These are phyloP conservation scores for Balakata baccata DNA, from an alignment of 345 rosid species.

Conservation along the genomic window DNA sequence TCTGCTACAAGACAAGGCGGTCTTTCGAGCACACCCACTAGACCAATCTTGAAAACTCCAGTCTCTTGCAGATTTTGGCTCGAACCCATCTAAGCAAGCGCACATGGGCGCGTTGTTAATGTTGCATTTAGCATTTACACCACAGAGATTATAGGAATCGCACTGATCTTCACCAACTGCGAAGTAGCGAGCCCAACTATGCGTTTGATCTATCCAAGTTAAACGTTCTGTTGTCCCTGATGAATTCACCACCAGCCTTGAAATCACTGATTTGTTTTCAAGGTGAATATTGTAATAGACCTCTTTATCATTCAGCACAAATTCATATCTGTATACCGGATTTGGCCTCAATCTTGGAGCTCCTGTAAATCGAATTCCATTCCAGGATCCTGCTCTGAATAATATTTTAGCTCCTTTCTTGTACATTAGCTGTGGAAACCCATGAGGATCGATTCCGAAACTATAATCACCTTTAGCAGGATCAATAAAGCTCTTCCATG, in stretches of 20 bases:
- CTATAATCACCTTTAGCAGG: constrained; percentile 23
- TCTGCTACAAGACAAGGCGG: neutral
- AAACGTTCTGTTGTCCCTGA: constrained; percentile 17
- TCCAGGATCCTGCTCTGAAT: constrained; percentile 30
- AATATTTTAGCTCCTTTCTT: neutral
- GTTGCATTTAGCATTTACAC: constrained; percentile 21
- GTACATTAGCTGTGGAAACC: constrained; percentile 6
- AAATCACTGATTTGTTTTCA: constrained; percentile 9
- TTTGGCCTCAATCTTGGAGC: neutral
- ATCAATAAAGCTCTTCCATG: constrained; percentile 22
- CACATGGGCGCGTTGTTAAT: constrained; percentile 1
- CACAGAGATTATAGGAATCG: constrained; percentile 8
- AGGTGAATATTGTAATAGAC: constrained; percentile 10
- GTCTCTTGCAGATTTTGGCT: constrained; percentile 13
- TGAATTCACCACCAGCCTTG: constrained; percentile 12
- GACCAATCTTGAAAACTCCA: constrained; percentile 24
- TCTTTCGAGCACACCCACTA: constrained; percentile 12
- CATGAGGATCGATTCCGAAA: constrained; percentile 15
- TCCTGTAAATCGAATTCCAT: constrained; percentile 25
- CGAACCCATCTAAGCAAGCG: constrained; percentile 25
- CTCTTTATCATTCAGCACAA: constrained; percentile 16
- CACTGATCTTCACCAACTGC: constrained; percentile 17
- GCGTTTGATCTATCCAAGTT: constrained; percentile 20
- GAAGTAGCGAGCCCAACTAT: constrained; percentile 17
- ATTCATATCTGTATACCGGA: constrained; percentile 10